Evolutionary conservation across 23 red algal species (phyloP), one percentile per base, ranked within the genome.

Genomic region (Cyanidioschyzon merolae): DNA sequence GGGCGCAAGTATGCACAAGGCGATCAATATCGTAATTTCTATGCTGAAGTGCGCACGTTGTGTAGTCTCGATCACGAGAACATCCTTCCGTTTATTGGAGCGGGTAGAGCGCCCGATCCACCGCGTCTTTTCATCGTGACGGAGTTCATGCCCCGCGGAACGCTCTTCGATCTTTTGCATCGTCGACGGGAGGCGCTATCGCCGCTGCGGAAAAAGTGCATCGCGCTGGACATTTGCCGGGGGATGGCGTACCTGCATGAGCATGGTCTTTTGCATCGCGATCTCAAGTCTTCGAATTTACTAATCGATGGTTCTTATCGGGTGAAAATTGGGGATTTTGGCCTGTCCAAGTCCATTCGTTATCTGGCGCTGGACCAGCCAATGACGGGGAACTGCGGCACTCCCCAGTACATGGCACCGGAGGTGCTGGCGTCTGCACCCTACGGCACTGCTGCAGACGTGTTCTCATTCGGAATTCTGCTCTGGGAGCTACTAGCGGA

Each of bases 381-480:
- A 32, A 90, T 96, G 92, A 96, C 92, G 26, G 92, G 92, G 1
- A 87, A 96, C 51, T 96, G 92, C 39, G 92, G 92, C 76, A 96
- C 92, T 3, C 90, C 90, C 68, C 92, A 96, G 78, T 96, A 96
- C 37, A 96, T 96, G 92, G 92, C 92, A 18, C 87, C 89, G 0
- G 92, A 96, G 84, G 87, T 96, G 41, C 77, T 96, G 39, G 84
- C 82, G 2, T 87, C 81, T 59, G 77, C 83, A 67, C 92, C 92
- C 0, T 96, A 96, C 67, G 82, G 83, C n/a, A 84, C 90, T 41
- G 90, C 87, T 68, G 92, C 92, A 30, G 92, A 96, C 82, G 92
- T 96, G 21, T 96, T 89, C 77, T 96, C 92, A n/a, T 96, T 90
- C 74, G 92, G 92, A 37, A 85, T 96, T 50, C 83, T 96, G 21